These are phyloP conservation scores for Geranomyces variabilis DNA, from an alignment of 192 early-diverging fungal genomes.

Conservation along the genomic window DNA sequence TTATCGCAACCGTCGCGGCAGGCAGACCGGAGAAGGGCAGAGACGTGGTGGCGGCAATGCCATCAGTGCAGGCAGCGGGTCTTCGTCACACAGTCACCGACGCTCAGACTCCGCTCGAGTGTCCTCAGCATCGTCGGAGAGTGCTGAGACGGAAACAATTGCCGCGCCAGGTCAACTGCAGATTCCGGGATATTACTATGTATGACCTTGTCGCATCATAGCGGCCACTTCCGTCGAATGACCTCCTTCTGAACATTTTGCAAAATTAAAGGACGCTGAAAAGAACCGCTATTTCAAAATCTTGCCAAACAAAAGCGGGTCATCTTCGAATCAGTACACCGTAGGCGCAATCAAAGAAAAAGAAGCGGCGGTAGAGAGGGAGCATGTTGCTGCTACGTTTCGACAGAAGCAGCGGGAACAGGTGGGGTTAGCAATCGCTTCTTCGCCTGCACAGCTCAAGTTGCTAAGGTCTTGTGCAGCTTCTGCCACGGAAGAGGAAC, in stretches of 20 bases:
- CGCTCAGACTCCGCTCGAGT: too few species aligned
- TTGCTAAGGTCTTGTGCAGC: neutral
- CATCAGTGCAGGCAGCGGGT: too few species aligned
- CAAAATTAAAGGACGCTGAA: constrained; percentile 12
- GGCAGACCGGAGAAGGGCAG: too few species aligned
- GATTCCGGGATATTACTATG: constrained; percentile 4
- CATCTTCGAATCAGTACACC: constrained; percentile 2
- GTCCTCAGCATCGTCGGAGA: too few species aligned
- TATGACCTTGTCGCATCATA: neutral
- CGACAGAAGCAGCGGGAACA: neutral
- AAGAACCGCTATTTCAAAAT: constrained; percentile 40
- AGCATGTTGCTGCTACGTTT: neutral
- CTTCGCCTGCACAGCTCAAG: neutral
- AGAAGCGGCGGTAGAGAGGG: constrained; percentile 4
- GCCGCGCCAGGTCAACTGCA: neutral
- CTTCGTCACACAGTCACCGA: too few species aligned
- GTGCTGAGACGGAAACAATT: neutral
- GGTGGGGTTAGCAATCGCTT: neutral
- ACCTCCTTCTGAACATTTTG: too few species aligned
- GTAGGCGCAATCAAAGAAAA: constrained; percentile 20
- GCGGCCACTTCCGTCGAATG: too few species aligned
- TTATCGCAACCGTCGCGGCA: too few species aligned
- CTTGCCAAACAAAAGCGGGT: constrained; percentile 10
- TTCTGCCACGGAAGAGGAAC: neutral
- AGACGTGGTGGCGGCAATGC: too few species aligned